These are phyloP conservation scores for Pascua guehoae DNA, from an alignment of 1,284 basidiomycete genomes.

Conservation along the genomic window DNA sequence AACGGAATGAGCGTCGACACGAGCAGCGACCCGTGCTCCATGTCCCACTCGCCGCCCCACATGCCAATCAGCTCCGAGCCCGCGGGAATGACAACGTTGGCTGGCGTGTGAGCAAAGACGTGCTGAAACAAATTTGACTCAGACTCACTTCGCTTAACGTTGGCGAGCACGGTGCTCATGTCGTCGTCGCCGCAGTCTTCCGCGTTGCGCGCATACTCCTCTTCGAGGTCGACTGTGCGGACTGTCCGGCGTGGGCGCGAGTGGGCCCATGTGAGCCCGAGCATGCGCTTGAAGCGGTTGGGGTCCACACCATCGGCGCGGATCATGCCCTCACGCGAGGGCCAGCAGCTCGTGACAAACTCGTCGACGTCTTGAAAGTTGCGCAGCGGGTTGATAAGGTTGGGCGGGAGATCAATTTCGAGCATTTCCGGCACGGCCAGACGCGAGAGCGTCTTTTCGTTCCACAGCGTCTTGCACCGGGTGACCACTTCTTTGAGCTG, in stretches of 20 bases:
- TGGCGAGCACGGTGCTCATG: constrained; percentile 42
- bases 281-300: constrained; percentile 39
- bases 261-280: constrained; percentile 46
- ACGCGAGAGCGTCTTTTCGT: constrained; percentile 44
- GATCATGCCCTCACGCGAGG: constrained; percentile 44
- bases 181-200: constrained; percentile 34
- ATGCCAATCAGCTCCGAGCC: constrained; percentile 47
- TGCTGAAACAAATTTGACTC: no score
- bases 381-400: constrained; percentile 34
- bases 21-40: constrained; percentile 45
- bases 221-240: constrained; percentile 43
- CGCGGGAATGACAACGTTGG: constrained; percentile 44
- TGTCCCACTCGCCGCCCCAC: constrained; percentile 50
- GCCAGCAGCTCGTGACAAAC: constrained; percentile 44
- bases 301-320: constrained; percentile 37
- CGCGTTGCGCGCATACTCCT: constrained; percentile 35
- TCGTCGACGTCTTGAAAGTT: constrained; percentile 44
- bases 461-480: constrained; percentile 46
- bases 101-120: constrained; percentile 16
- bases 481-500: constrained; percentile 45
- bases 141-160: constrained; percentile 43
- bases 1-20: constrained; percentile 48
- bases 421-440: constrained; percentile 50
- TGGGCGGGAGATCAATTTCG: constrained; percentile 41
- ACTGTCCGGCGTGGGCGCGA: constrained; percentile 37